These are phyloP conservation scores for Acacia crassicarpa DNA, from an alignment of 306 rosid genomes.

Conservation along the genomic window DNA sequence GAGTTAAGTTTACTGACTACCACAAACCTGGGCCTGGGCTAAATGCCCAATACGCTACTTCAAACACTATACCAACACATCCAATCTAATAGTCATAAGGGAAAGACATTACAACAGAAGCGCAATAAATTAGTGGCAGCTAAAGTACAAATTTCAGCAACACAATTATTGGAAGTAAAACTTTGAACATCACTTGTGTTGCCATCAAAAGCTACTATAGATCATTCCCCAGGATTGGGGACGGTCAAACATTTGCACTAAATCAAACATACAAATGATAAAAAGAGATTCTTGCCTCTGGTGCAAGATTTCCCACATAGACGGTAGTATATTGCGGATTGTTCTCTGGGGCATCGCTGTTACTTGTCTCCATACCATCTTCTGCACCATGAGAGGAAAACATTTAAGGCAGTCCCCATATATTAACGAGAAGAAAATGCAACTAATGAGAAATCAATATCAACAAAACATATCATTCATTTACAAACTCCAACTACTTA, in stretches of 20 bases:
- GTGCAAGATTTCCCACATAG: conserved; percentile 91
- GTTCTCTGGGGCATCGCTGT: conserved; percentile 84
- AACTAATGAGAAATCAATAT: background rate
- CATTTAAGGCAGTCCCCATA: conserved; percentile 5
- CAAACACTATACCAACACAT: background rate
- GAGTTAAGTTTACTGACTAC: background rate
- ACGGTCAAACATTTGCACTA: background rate
- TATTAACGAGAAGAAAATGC: conserved; percentile 2
- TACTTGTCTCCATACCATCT: conserved; percentile 76
- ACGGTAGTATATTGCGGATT: conserved; percentile 95
- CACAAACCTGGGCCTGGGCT: background rate
- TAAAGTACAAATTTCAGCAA: conserved; percentile 1
- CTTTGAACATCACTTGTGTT: background rate
- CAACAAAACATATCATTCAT: background rate
- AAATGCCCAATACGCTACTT: background rate
- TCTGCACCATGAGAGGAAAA: conserved; percentile 53
- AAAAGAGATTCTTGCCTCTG: conserved; percentile 59
- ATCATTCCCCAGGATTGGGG: background rate
- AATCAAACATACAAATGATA: background rate
- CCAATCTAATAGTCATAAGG: background rate
- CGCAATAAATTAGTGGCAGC: background rate
- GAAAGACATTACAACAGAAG: background rate
- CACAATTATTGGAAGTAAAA: background rate
- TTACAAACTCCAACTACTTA: conserved; percentile 5
- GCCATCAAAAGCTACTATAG: conserved; percentile 21